phyloP scores from a whole-genome alignment of 1,139 yeast species.

The Dujonia santamariae region DNA sequence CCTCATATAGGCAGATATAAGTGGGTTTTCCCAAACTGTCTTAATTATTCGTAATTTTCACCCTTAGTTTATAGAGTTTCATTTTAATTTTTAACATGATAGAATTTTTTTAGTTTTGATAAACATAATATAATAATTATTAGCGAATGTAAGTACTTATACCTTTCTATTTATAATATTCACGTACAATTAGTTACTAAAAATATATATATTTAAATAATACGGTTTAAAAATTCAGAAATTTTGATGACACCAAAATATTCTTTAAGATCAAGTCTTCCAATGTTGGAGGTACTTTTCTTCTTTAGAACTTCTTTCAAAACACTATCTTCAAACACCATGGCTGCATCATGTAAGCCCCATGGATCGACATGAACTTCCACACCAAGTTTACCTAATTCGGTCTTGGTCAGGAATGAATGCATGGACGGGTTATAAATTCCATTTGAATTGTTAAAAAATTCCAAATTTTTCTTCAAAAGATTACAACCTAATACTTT shows the following conservation, averaged over 20 bases:
- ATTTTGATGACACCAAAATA: slow-evolving; percentile 29
- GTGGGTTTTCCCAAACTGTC: neutral
- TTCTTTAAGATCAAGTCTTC: slow-evolving; percentile 16
- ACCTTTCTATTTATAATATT: neutral
- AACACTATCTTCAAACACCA: slow-evolving; percentile 28
- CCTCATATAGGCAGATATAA: neutral
- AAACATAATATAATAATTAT: neutral
- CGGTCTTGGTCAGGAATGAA: slow-evolving; percentile 12
- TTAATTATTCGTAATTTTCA: neutral
- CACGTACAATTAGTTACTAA: neutral
- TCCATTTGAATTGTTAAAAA: slow-evolving; percentile 25
- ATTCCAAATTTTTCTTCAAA: slow-evolving; percentile 11
- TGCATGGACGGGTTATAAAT: slow-evolving; percentile 16
- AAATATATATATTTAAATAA: slow-evolving; percentile 1
- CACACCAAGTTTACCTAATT: slow-evolving; percentile 16
- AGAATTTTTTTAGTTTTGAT: neutral
- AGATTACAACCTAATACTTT: slow-evolving; percentile 29
- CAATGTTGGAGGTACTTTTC: slow-evolving; percentile 3
- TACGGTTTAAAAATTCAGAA: slow-evolving; percentile 25
- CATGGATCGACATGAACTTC: slow-evolving; percentile 36
- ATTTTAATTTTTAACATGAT: neutral
- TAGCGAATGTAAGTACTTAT: no score
- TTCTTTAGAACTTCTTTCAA: slow-evolving; percentile 7
- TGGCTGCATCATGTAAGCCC: slow-evolving; percentile 41
- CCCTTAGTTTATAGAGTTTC: slow-evolving; percentile 1